phyloP scores from a whole-genome alignment of 352 stramenopile species.

The Phytophthora pluvialis region DNA sequence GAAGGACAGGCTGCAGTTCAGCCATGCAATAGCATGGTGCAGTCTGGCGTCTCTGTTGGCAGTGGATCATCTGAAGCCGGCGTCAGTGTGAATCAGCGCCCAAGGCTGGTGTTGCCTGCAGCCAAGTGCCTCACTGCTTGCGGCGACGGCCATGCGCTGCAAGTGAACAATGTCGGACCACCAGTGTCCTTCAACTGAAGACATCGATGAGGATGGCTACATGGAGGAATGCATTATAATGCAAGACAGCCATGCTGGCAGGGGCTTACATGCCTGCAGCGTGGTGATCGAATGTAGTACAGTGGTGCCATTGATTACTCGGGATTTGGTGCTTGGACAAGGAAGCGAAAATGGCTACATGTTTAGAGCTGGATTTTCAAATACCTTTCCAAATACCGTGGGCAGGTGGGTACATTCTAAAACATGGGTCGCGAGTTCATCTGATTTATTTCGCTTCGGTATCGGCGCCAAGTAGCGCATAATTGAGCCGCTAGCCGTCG shows the following conservation, averaged over 20 bases:
- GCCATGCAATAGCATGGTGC: too few species aligned
- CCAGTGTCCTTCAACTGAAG: too few species aligned
- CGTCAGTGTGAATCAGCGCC: slow-evolving; percentile 7
- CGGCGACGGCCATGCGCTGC: background rate
- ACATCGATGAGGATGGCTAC: background rate
- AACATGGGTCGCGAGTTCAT: slow-evolving; percentile 15
- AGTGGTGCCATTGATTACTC: background rate
- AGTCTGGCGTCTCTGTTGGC: too few species aligned
- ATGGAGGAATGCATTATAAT: background rate
- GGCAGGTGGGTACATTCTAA: slow-evolving; percentile 9
- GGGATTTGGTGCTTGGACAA: slow-evolving; percentile 1
- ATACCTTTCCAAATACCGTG: slow-evolving; percentile 4
- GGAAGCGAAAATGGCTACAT: background rate
- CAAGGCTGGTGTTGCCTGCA: background rate
- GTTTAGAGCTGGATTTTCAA: slow-evolving; percentile 18
- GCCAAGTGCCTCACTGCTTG: slow-evolving; percentile 3
- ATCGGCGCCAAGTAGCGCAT: too few species aligned
- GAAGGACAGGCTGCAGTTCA: too few species aligned
- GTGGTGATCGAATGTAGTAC: too few species aligned
- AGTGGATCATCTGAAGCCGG: slow-evolving; percentile 8
- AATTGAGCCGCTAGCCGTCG: background rate
- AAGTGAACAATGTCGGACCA: background rate
- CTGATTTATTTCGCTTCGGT: slow-evolving; percentile 33
- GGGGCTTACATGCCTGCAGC: too few species aligned
- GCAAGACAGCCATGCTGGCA: background rate